phyloP scores from a whole-genome alignment of 2,329 filamentous ascomycete species.

The Hymenoscyphus scutula region DNA sequence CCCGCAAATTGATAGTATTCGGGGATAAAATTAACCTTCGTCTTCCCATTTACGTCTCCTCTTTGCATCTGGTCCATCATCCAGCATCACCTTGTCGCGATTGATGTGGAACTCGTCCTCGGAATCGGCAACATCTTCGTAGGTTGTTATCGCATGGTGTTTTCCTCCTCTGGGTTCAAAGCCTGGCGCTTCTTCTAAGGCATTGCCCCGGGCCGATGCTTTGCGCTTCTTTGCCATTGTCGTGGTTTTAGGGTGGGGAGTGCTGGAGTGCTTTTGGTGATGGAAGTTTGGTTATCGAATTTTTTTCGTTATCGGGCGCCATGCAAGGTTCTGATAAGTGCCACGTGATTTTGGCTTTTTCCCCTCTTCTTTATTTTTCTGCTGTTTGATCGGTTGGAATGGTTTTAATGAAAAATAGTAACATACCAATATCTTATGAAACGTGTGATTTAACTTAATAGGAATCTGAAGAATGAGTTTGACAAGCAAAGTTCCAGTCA shows the following conservation, averaged over 20 bases:
- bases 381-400: background rate
- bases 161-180: slow-evolving; percentile 26
- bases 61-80: slow-evolving; percentile 78
- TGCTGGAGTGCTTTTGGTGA: background rate
- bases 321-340: background rate
- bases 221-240: slow-evolving; percentile 33
- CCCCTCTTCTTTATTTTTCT: background rate
- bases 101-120: slow-evolving; percentile 92
- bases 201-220: slow-evolving; percentile 14
- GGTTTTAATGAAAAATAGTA: too few relatives aligned
- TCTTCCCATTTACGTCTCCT: slow-evolving; percentile 68
- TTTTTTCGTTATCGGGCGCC: slow-evolving; percentile 2
- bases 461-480: too few relatives aligned
- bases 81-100: slow-evolving; percentile 80
- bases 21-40: slow-evolving; percentile 48
- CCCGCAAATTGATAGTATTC: background rate
- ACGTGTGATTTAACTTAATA: too few relatives aligned
- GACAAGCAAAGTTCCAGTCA: too few relatives aligned
- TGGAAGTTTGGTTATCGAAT: background rate
- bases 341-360: background rate
- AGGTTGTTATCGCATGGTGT: slow-evolving; percentile 45
- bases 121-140: slow-evolving; percentile 85
- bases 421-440: too few relatives aligned
- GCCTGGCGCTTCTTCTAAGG: slow-evolving; percentile 6
- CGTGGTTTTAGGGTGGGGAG: background rate